Base-by-base conservation (phyloP, 345 rosid genomes). In the Eucalyptus erythrocorys region DNA sequence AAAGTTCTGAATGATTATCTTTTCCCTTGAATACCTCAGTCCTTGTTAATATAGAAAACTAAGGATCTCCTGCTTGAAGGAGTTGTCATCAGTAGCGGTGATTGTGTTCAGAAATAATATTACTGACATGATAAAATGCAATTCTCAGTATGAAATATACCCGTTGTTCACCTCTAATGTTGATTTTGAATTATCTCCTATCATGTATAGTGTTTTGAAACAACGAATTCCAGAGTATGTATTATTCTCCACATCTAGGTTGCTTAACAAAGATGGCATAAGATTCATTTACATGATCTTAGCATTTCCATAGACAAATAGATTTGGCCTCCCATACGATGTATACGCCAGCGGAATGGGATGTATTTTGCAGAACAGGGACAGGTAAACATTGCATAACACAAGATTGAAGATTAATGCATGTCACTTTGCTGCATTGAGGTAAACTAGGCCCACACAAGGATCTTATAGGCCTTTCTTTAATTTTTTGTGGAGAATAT, bases 1-100 rank as follows among this genome's bases (percentile, higher is more conserved):
- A 95, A 91, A 95, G 95, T 85, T 93, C 93, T 0, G 92, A 2
- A 89, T 93, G 93, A 88, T 96, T 94, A 87, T 88, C 91, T 90
- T 92, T 91, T 88, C 98, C 98, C 92, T 94, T 95, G 92, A 97
- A 97, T 88, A 97, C 97, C 50, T 99, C 97, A 2, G 97, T 97
- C 92, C 98, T 95, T 3, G 98, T 96, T 94, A 97, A 91, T 87
- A 97, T 97, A 66, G 99, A 95, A 93, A 97, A 97, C 98, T 98
- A 96, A 43, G 95, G 99, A 84, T 82, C 91, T 88, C 98, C 96
- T 12, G 98, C 97, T 96, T 96, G 94, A 87, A 85, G 91, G 27
- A 21, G 8, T 76, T 76, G 1, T 37, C 11, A 19, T 43, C 82
- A 76, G 47, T 19, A 76, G 2, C 5, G 47, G 82, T 76, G 45